Conservation (phyloP, 1,284 basidiomycete genomes). For the Coniferiporia weirii region DNA sequence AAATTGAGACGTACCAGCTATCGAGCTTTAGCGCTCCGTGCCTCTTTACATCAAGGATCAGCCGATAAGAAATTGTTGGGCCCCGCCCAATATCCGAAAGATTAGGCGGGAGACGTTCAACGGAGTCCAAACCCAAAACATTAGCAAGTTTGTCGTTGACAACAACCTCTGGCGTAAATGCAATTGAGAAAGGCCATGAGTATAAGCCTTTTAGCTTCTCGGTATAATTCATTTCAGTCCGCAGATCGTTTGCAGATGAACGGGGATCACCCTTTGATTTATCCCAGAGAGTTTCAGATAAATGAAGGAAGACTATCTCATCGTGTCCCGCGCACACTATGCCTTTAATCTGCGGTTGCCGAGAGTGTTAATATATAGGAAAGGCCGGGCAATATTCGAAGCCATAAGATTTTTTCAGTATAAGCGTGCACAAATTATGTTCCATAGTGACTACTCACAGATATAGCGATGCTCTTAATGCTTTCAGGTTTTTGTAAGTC, state of each 20-base stretch:
- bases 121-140: not conserved
- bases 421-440: no score
- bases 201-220: slow-evolving; percentile 16
- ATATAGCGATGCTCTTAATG: slow-evolving; percentile 12
- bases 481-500: slow-evolving; percentile 11
- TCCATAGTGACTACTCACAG: not conserved
- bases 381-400: not conserved
- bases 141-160: slow-evolving; percentile 7
- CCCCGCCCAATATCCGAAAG: not conserved
- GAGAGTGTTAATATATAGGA: no score
- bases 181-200: slow-evolving; percentile 14
- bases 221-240: not conserved
- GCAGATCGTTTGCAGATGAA: not conserved
- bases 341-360: slow-evolving; percentile 10
- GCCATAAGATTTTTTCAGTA: no score
- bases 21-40: slow-evolving; percentile 7
- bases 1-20: slow-evolving; percentile 5
- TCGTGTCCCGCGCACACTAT: slow-evolving; percentile 3
- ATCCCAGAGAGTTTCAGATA: slow-evolving; percentile 12
- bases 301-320: slow-evolving; percentile 4
- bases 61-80: slow-evolving; percentile 11
- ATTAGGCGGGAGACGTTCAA: slow-evolving; percentile 14
- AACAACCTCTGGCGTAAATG: slow-evolving; percentile 2
- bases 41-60: slow-evolving; percentile 8
- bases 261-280: slow-evolving; percentile 4